phyloP scores from a whole-genome alignment of 1,139 yeast species.

The Protomyces pachydermus region DNA sequence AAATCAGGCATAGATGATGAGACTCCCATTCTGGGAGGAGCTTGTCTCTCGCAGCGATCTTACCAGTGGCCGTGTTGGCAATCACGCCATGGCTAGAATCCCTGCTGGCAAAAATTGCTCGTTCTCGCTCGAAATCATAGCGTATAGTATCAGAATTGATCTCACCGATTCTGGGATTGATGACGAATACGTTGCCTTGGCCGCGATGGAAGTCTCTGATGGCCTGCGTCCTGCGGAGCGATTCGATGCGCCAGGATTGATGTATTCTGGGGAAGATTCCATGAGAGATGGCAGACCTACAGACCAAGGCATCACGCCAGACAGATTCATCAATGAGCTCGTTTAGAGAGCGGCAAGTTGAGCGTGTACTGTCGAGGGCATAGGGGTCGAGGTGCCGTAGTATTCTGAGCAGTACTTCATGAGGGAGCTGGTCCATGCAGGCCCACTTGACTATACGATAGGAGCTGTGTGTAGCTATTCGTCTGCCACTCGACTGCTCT shows the following conservation, averaged over 20 bases:
- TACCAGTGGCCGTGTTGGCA: slow-evolving; percentile 4
- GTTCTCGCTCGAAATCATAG: neutral
- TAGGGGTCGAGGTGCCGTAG: neutral
- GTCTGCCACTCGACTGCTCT: too few species aligned
- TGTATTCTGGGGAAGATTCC: neutral
- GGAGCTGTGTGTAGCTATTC: too few species aligned
- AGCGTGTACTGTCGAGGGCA: neutral
- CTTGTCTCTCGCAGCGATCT: slow-evolving; percentile 5
- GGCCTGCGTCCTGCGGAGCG: neutral
- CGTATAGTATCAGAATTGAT: neutral
- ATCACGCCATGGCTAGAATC: slow-evolving; percentile 1
- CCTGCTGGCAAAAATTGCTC: neutral
- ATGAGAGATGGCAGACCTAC: neutral
- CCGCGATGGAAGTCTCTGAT: slow-evolving; percentile 5
- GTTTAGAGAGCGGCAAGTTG: neutral
- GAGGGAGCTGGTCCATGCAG: neutral
- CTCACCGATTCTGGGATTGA: slow-evolving; percentile 14
- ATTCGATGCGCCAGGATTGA: slow-evolving; percentile 15
- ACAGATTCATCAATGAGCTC: neutral
- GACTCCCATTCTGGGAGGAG: slow-evolving; percentile 1
- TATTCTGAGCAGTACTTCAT: neutral
- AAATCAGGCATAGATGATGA: too few species aligned
- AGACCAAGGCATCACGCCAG: neutral
- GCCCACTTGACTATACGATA: neutral
- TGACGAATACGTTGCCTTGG: neutral